phyloP scores from a whole-genome alignment of 108 stramenopile species.

The Skeletonema marinoi region DNA sequence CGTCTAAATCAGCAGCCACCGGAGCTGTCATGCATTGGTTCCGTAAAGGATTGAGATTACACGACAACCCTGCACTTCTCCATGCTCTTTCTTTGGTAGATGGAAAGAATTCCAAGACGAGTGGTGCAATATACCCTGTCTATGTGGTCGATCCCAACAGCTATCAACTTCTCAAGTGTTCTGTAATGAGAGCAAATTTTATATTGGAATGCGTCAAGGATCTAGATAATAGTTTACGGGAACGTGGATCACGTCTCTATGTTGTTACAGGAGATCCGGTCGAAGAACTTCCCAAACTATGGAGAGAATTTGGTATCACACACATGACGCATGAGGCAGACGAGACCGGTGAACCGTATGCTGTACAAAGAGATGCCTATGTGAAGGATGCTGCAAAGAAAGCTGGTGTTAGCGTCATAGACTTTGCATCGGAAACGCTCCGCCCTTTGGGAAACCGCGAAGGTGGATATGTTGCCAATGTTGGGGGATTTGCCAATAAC shows the following conservation, averaged over 20 bases:
- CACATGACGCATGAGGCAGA: slow-evolving; percentile 73
- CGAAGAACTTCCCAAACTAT: slow-evolving; percentile 70
- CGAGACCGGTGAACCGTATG: slow-evolving; percentile 71
- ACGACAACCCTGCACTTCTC: slow-evolving; percentile 92
- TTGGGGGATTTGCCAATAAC: slow-evolving; percentile 21
- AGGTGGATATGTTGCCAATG: slow-evolving; percentile 36
- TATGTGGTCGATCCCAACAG: slow-evolving; percentile 86
- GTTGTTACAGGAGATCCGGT: slow-evolving; percentile 82
- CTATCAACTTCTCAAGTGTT: slow-evolving; percentile 64
- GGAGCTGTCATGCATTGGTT: slow-evolving; percentile 84
- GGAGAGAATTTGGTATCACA: slow-evolving; percentile 58
- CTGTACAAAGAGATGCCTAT: slow-evolving; percentile 60
- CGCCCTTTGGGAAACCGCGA: slow-evolving; percentile 34
- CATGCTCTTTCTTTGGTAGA: slow-evolving; percentile 44
- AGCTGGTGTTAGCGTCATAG: slow-evolving; percentile 50
- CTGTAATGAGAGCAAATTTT: slow-evolving; percentile 81
- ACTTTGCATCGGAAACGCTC: slow-evolving; percentile 55
- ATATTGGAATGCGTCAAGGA: slow-evolving; percentile 83
- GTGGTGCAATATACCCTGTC: slow-evolving; percentile 52
- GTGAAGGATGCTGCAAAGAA: slow-evolving; percentile 54
- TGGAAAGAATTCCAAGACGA: neutral
- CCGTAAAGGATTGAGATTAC: slow-evolving; percentile 91
- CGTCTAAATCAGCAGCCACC: neutral
- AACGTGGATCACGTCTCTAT: slow-evolving; percentile 63
- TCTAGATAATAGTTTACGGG: slow-evolving; percentile 70